Evolutionary conservation across 2,329 filamentous ascomycete species (phyloP), one percentile per base, ranked within the genome.

Genomic region (Colletotrichum spaethianum): DNA sequence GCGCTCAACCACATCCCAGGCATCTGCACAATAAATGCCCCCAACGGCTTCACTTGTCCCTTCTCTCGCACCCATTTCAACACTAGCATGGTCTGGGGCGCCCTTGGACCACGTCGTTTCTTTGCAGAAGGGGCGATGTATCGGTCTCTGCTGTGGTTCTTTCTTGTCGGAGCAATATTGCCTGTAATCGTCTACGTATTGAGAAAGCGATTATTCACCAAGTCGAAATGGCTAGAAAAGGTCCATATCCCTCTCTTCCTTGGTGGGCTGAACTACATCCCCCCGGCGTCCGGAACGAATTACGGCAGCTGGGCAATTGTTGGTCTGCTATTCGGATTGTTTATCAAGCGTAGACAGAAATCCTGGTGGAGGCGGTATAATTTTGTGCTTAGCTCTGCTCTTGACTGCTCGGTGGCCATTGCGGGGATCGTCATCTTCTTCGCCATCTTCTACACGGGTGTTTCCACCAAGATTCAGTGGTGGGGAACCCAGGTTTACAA

Each of bases 41-140:
- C 79, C 9, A 84, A 86, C 61, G 84, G 86, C 23, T 90, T 88
- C 78, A 86, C 75, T 1, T 81, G 79, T 44, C 79, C 79, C 23
- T 80, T 80, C 40, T 80, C 78, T 0, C 76, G 77, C 42, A 80
- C 82, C 8, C 78, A 83, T 77, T 90, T 89, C 79, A 89, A 86
- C 33, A 86, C 84, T 5, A 89, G 87, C 8, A 81, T 89, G 55
- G 85, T 89, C 64, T 89, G 87, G 88, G 89, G 89, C 40, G 81
- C 87, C 20, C 87, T 91, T 31, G 89, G 89, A 0, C 89, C 89
- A 0, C 78, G 82, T 1, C 83, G 88, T 1, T 88, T 91, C 76
- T 90, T 90, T 76, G 85, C 85, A 0, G 76, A 82, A 0, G 87
- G 86, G 2, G 82, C 85, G 2, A 80, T 89, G 5, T 90, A 91